A percentile compares a stretch with the other conserved stretches of the same genome.
Evolutionary conservation across 1,139 yeast species (phyloP).

Genomic region (Eremothecium sinecaudum): DNA sequence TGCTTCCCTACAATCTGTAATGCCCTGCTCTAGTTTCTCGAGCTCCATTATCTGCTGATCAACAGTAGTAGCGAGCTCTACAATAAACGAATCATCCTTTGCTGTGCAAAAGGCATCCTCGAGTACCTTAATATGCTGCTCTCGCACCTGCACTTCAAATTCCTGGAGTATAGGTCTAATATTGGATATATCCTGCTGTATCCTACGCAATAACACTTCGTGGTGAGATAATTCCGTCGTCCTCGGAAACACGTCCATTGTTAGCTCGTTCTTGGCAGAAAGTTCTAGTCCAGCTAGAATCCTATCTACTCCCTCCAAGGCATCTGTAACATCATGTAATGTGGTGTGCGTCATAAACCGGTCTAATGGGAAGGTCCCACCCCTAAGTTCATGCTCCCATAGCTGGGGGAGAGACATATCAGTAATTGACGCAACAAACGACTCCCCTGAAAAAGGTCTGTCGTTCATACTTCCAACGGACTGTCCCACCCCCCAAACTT

Average conservation of each 20-base stretch:
- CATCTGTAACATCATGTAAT: not conserved
- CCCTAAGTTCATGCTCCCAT: not conserved
- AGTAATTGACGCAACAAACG: not conserved
- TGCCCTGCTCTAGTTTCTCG: conserved; percentile 15
- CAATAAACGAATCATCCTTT: conserved; percentile 13
- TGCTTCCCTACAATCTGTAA: conserved; percentile 13
- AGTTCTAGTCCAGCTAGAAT: not conserved
- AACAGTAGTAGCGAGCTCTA: conserved; percentile 10
- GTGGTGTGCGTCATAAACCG: not conserved
- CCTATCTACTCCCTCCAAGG: not conserved
- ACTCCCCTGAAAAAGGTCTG: too few species aligned
- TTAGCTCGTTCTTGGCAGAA: not conserved
- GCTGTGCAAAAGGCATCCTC: not conserved
- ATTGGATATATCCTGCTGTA: not conserved
- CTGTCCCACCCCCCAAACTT: not conserved
- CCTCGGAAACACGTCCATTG: not conserved
- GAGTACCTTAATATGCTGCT: not conserved
- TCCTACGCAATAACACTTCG: not conserved
- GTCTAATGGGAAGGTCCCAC: not conserved
- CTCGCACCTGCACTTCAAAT: not conserved
- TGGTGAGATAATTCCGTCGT: not conserved
- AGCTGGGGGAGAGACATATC: not conserved
- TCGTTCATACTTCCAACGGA: not conserved
- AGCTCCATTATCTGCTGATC: conserved; percentile 12
- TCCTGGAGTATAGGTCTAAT: not conserved